A percentile compares a stretch with the other conserved stretches of the same genome.
Evolutionary conservation across 2,329 filamentous ascomycete genomes (phyloP).

Genomic region (Teratosphaeria gauchensis): DNA sequence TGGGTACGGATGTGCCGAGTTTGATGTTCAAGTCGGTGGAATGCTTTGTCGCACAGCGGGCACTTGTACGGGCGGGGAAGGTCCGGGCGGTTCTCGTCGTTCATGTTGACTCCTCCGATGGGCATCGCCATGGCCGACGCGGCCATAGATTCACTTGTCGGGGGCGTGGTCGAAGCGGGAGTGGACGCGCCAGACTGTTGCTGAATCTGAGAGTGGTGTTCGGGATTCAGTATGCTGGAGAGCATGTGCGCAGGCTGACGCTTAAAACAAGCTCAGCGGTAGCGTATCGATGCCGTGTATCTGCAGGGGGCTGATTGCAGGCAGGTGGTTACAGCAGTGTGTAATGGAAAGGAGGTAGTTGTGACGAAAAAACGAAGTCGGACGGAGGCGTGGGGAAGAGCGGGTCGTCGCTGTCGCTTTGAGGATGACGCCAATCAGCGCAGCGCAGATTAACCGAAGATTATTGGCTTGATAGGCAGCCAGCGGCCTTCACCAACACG

Average conservation of each 20-base stretch:
- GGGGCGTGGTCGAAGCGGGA: constrained; percentile 2
- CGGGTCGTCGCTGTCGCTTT: background rate
- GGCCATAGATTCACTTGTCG: constrained; percentile 22
- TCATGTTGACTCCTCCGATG: constrained; percentile 49
- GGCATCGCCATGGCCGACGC: constrained; percentile 37
- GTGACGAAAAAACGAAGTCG: background rate
- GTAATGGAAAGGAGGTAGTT: background rate
- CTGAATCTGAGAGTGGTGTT: constrained; percentile 15
- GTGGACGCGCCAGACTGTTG: constrained; percentile 7
- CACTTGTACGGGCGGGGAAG: constrained; percentile 97
- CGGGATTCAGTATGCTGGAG: constrained; percentile 22
- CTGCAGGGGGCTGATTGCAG: background rate
- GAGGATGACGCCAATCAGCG: background rate
- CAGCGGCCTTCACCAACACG: background rate
- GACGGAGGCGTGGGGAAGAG: background rate
- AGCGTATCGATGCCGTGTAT: background rate
- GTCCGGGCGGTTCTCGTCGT: constrained; percentile 60
- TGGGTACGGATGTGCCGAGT: constrained; percentile 87
- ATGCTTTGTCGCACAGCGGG: constrained; percentile 94
- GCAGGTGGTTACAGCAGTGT: background rate
- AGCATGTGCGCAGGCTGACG: constrained; percentile 16
- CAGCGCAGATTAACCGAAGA: background rate
- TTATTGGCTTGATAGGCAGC: background rate
- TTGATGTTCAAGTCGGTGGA: constrained; percentile 95
- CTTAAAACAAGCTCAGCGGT: background rate